Conservation (phyloP, 495 filamentous ascomycete genomes). For the Aspergillus haitiensis region DNA sequence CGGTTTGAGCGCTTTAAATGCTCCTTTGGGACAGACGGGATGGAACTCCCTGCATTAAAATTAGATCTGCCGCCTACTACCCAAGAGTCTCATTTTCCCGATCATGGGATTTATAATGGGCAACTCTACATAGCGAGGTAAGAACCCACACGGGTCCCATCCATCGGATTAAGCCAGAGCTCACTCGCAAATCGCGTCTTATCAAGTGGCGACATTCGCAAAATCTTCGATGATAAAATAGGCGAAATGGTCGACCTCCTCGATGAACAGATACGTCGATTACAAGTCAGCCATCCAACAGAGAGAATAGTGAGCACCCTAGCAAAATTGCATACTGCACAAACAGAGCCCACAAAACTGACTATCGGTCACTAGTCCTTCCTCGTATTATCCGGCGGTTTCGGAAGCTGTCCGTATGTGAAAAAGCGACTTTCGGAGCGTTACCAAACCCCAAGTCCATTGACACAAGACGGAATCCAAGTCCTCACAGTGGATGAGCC, state of each 20-base stretch:
- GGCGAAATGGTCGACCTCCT: conserved; percentile 52
- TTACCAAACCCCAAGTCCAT: conserved; percentile 32
- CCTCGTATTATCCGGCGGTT: conserved; percentile 63
- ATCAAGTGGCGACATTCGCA: conserved; percentile 14
- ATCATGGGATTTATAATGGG: conserved; percentile 10
- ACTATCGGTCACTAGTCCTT: conserved; percentile 21
- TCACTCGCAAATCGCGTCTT: neutral
- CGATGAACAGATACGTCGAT: conserved; percentile 53
- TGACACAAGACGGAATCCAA: conserved; percentile 40
- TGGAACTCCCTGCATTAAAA: conserved; percentile 1
- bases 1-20: conserved; percentile 19
- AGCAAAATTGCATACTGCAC: too few relatives aligned
- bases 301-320: conserved; percentile 46
- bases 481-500: conserved; percentile 54
- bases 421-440: conserved; percentile 41
- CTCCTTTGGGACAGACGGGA: conserved; percentile 10
- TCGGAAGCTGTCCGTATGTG: conserved; percentile 64
- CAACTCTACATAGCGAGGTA: conserved; percentile 8
- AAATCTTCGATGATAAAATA: conserved; percentile 55
- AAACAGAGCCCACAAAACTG: neutral
- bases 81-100: conserved; percentile 7
- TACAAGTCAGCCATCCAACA: conserved; percentile 44
- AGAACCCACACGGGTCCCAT: neutral
- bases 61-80: conserved; percentile 1
- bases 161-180: neutral